Evolutionary conservation across 2,329 filamentous ascomycete genomes (phyloP).

Genomic region (Penicillium concentricum): DNA sequence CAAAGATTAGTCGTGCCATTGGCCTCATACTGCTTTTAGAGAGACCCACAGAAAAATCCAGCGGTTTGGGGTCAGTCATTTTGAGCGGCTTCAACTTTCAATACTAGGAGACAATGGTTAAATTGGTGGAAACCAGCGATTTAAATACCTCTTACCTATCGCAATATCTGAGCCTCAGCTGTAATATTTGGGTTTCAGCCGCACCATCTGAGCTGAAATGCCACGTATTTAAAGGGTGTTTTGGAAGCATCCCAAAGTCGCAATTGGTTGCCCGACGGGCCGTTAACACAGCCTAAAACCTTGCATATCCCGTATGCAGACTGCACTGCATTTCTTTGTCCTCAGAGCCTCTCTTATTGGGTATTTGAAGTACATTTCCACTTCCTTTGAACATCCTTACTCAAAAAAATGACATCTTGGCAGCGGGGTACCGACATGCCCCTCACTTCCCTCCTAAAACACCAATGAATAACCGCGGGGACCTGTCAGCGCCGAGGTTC

Average conservation of each 20-base stretch:
- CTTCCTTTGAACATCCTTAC: not conserved
- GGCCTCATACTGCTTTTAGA: no score
- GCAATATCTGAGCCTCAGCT: no score
- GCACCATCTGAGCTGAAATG: no score
- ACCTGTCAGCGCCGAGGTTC: no score
- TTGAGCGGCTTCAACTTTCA: not conserved
- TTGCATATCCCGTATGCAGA: not conserved
- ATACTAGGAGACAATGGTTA: not conserved
- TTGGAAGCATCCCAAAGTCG: not conserved
- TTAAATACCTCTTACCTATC: not conserved
- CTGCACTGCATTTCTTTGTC: not conserved
- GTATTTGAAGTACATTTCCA: not conserved
- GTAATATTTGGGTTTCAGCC: no score
- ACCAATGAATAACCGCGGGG: not conserved
- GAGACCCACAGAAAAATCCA: slow-evolving; percentile 11
- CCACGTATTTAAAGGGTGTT: not conserved
- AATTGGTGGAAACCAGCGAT: not conserved
- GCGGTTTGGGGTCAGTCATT: not conserved
- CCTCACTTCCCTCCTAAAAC: not conserved
- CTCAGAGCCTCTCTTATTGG: no score
- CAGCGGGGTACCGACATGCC: not conserved
- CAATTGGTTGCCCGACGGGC: not conserved
- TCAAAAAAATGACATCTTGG: not conserved
- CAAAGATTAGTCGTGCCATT: not conserved
- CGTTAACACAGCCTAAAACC: not conserved